Evolutionary conservation across 257 asterid genomes (phyloP), one percentile per base, ranked within the genome.

Genomic region (Solanum clarkiae): DNA sequence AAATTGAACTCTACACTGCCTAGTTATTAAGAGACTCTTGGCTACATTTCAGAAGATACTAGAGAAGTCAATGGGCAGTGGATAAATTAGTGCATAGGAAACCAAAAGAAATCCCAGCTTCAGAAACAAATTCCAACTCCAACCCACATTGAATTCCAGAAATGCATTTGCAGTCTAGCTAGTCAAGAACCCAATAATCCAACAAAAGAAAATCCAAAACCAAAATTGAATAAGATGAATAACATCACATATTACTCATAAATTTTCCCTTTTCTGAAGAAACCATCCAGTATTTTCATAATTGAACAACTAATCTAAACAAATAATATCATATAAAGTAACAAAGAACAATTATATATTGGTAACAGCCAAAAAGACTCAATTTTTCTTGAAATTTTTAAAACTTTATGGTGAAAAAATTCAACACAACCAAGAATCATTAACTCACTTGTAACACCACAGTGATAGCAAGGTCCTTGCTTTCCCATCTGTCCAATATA

Each of bases 391-490:
- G 54, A 44, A 86, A 65, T 40, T 32, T 69, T 47, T 32, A 56
- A 54, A 36, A 14, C 59, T 70, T 60, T 22, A 55, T 18, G n/a
- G 22, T 49, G 4, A 7, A 66, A 81, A 88, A 53, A 83, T 80
- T 70, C 66, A 18, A 71, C 62, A 54, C 44, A 82, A 49, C 26
- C 83, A 79, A 84, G 83, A 80, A 65, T 56, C 40, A 85, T 84
- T 88, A 90, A 92, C 99, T 95, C 99, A 97, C 99, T 95, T 91
- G 99, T 93, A 89, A 95, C 98, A 92, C 99, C 99, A 95, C 99
- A 97, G 97, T 97, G 99, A 91, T 91, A 94, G 98, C 99, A 97
- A 93, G 99, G 99, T 86, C 99, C 99, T 84, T 94, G 98, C 98
- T 97, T 97, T 92, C 99, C 99, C 99, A 97, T 97, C 82, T 88